Conservation (phyloP, 495 filamentous ascomycete genomes). For the Hyaloscypha hepaticicola region DNA sequence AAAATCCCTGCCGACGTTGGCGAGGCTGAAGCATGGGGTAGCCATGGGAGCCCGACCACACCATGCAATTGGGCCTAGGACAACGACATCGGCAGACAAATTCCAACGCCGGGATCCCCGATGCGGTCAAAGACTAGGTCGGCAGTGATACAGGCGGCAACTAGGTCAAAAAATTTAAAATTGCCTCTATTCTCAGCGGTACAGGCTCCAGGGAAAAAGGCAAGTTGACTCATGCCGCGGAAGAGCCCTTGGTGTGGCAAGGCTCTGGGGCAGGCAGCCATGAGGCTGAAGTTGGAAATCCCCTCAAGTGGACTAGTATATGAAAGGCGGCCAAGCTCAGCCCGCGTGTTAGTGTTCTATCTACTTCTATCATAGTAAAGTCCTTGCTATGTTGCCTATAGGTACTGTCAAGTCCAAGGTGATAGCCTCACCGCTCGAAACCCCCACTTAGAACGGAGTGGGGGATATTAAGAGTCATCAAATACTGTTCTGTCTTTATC, state of each 20-base stretch:
- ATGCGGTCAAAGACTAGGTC: background rate
- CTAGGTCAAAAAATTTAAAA: background rate
- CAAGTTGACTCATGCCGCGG: conserved; percentile 1
- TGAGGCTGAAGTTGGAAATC: background rate
- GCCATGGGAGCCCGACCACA: background rate
- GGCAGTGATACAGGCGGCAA: background rate
- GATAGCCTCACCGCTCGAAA: background rate
- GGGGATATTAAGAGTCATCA: background rate
- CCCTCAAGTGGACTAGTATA: background rate
- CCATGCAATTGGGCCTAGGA: background rate
- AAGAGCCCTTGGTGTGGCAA: background rate
- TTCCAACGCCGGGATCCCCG: conserved; percentile 5
- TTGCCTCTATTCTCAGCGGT: background rate
- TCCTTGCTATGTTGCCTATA: background rate
- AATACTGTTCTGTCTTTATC: background rate
- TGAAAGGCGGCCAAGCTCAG: background rate
- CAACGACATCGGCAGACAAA: background rate
- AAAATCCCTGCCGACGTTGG: background rate
- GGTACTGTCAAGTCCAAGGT: background rate
- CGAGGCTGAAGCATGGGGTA: conserved; percentile 4
- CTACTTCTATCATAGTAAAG: background rate
- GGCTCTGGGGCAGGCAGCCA: background rate
- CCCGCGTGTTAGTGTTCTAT: background rate
- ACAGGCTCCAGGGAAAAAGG: background rate
- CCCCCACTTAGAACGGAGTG: background rate